These are phyloP conservation scores for Heritiera littoralis DNA, from an alignment of 345 rosid species.

Conservation along the genomic window DNA sequence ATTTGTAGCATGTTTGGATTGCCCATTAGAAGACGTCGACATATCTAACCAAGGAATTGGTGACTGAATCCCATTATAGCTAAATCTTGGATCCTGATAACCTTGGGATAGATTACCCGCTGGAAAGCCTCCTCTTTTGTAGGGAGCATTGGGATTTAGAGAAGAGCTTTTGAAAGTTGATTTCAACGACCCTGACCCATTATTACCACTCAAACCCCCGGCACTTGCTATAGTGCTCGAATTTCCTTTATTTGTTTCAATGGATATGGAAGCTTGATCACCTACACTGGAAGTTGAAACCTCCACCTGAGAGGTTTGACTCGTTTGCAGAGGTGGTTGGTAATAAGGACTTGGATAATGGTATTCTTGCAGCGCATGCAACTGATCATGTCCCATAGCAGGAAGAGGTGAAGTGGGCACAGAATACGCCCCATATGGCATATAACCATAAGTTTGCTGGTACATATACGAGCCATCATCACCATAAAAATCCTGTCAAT, in stretches of 20 bases:
- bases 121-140: conserved; percentile 39
- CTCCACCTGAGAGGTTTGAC: conserved; percentile 29
- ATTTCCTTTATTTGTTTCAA: conserved; percentile 38
- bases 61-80: conserved; percentile 44
- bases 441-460: conserved; percentile 44
- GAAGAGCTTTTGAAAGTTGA: conserved; percentile 44
- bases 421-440: conserved; percentile 47
- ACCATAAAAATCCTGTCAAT: conserved; percentile 39
- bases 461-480: conserved; percentile 45
- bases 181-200: conserved; percentile 41
- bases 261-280: conserved; percentile 37
- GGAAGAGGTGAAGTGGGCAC: conserved; percentile 40
- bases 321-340: conserved; percentile 27
- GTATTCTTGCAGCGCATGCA: conserved; percentile 50
- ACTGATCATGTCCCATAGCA: conserved; percentile 41
- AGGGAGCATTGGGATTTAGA: conserved; percentile 40
- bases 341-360: conserved; percentile 54
- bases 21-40: conserved; percentile 32
- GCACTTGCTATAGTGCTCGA: conserved; percentile 24
- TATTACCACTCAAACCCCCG: conserved; percentile 41
- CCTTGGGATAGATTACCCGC: conserved; percentile 37
- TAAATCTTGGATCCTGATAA: conserved; percentile 53
- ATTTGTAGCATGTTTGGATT: conserved; percentile 30
- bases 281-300: conserved; percentile 26
- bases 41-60: conserved; percentile 42